phyloP scores from a whole-genome alignment of 495 filamentous ascomycete species.

The Pyronema domesticum region DNA sequence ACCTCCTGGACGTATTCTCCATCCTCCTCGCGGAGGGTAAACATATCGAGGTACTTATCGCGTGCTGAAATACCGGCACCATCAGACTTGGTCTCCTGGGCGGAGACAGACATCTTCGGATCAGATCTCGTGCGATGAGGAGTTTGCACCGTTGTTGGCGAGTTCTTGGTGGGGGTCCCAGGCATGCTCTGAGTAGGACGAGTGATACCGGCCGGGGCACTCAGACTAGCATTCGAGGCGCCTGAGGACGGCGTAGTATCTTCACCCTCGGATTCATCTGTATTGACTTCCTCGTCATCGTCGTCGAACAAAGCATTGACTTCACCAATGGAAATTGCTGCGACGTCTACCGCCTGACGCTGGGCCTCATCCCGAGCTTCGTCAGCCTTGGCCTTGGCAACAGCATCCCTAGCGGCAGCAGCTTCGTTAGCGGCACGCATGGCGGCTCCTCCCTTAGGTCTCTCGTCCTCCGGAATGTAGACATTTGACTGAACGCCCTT shows the following conservation, averaged over 20 bases:
- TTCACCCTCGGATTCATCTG: conserved; percentile 41
- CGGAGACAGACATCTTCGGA: conserved; percentile 63
- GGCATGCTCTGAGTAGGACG: conserved; percentile 93
- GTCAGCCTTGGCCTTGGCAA: conserved; percentile 57
- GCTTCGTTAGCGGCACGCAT: conserved; percentile 53
- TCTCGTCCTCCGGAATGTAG: conserved; percentile 92
- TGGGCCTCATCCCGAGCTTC: conserved; percentile 74
- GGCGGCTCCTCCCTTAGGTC: conserved; percentile 57
- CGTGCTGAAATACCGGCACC: conserved; percentile 40
- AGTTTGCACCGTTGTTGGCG: conserved; percentile 43
- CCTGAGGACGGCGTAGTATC: conserved; percentile 17
- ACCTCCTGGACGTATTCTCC: conserved; percentile 97
- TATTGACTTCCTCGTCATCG: conserved; percentile 84
- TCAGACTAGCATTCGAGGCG: conserved; percentile 6
- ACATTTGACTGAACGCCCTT: conserved; percentile 93
- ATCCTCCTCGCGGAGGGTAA: conserved; percentile 77
- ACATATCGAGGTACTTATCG: conserved; percentile 85
- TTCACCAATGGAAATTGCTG: conserved; percentile 75
- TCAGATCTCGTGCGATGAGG: conserved; percentile 85
- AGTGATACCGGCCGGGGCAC: conserved; percentile 14
- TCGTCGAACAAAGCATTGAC: conserved; percentile 87
- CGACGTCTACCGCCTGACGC: conserved; percentile 79
- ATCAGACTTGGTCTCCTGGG: conserved; percentile 52
- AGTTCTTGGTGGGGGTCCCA: conserved; percentile 69
- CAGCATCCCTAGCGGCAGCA: conserved; percentile 58